Evolutionary conservation across 371 early-diverging fungal species (phyloP), one percentile per base, ranked within the genome.

Genomic region (Mucor lusitanicus): DNA sequence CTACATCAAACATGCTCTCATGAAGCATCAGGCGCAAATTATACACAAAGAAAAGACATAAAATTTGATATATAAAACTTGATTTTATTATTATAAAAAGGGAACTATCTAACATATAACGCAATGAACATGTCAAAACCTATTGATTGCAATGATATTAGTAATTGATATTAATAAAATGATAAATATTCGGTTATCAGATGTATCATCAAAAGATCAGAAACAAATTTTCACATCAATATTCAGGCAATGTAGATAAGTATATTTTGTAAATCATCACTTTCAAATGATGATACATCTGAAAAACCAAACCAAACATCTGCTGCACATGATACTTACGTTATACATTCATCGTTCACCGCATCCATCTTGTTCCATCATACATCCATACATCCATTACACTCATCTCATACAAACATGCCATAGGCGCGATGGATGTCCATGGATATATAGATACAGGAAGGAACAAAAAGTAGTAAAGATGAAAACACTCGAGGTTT

Each of bases 161-260:
- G 50, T 25, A 19, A 50, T 23, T 25, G 13, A 23, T 50, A 50
- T 50, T 3, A 23, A 48, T 8, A 2, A 30, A 55, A 55, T 1
- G 3, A 15, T 17, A n/a, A 30, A 32, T 32, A 32, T 30, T 12
- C 15, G 39, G 19, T 59, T n/a, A 59, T 11, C 23, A 59, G 27
- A 61, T 48, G 33, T 50, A 11, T 48, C 62, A 61, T 44, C 6
- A 11, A 39, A 25, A 6, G 30, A 61, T 61, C 62, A 61, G 62
- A 33, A 59, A 46, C 48, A 59, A 65, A 27, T 59, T 59, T 68
- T 57, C 40, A 68, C 69, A 63, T 68, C 69, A 63, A 63, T 35
- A 35, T 59, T 68, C 69, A 68, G 69, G 69, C 59, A 68, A 68
- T 68, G 69, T 68, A 68, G 69, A 59, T 68, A 68, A 68, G 63